Percentiles rank a stretch among this genome's conserved stretches.
These are phyloP conservation scores for Termitomyces sp. DNA, from an alignment of 768 basidiomycete species.

Conservation along the genomic window DNA sequence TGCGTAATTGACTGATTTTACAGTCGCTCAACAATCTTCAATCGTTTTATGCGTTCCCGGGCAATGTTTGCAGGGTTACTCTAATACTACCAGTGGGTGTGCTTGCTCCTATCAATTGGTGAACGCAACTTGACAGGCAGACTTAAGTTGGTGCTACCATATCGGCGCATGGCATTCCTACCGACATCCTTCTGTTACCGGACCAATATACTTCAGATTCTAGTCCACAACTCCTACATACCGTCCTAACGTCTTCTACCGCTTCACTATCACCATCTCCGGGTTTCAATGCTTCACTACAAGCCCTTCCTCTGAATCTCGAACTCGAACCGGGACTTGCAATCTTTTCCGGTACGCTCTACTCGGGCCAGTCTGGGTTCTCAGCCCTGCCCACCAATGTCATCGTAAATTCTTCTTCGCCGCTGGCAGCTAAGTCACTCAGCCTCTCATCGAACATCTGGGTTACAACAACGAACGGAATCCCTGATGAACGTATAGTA, in stretches of 20 bases:
- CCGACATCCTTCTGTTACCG: conserved; percentile 49
- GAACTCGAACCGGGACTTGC: conserved; percentile 52
- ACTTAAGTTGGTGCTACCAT: conserved; percentile 53
- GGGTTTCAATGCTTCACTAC: conserved; percentile 48
- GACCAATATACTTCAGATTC: conserved; percentile 59
- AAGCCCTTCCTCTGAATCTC: conserved; percentile 48
- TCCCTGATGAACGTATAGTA: conserved; percentile 43
- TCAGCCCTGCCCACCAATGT: conserved; percentile 38
- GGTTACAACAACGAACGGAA: conserved; percentile 46
- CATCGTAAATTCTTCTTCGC: conserved; percentile 32
- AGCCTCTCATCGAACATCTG: conserved; percentile 51
- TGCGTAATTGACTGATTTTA: background rate
- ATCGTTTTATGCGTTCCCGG: conserved; percentile 64
- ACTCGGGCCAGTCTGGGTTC: conserved; percentile 49
- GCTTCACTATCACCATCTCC: conserved; percentile 43
- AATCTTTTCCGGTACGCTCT: conserved; percentile 45
- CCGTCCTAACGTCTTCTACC: conserved; percentile 49
- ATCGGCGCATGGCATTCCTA: conserved; percentile 41
- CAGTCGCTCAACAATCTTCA: conserved; percentile 18
- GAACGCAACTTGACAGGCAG: background rate
- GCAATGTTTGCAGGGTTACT: conserved; percentile 63
- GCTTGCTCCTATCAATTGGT: background rate
- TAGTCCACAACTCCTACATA: conserved; percentile 52
- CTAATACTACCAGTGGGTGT: conserved; percentile 49
- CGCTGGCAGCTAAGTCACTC: conserved; percentile 43